Conservation (phyloP, 139 green algal genomes). For the Microglena sp. region DNA sequence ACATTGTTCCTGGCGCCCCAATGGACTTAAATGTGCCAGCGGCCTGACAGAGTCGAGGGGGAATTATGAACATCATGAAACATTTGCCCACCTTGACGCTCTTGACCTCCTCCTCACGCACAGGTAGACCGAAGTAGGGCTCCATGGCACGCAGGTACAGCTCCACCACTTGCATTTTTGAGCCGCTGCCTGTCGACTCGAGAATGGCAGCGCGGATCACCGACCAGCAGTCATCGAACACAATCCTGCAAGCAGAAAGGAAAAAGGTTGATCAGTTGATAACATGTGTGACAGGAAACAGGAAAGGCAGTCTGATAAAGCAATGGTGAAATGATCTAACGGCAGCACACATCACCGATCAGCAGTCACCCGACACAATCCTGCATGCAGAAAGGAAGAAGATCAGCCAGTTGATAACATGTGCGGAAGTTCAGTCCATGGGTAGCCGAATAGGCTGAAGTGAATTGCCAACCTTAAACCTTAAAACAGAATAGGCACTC, state of each 20-base stretch:
- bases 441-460: too few species aligned
- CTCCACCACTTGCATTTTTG: constrained; percentile 36
- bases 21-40: too few species aligned
- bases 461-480: too few species aligned
- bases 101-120: constrained; percentile 20
- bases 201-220: constrained; percentile 51
- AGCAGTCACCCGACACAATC: constrained; percentile 61
- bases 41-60: too few species aligned
- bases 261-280: background rate
- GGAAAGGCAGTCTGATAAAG: too few species aligned
- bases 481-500: too few species aligned
- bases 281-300: too few species aligned
- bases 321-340: too few species aligned
- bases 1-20: too few species aligned
- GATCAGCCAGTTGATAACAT: background rate
- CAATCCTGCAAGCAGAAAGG: constrained; percentile 6
- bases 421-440: too few species aligned
- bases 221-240: constrained; percentile 67
- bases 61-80: too few species aligned
- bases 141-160: constrained; percentile 79
- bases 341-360: constrained; percentile 55
- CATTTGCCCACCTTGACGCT: constrained; percentile 9
- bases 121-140: constrained; percentile 69
- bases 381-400: constrained; percentile 7
- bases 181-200: constrained; percentile 2